Percentiles rank a stretch among this genome's conserved stretches.
Conservation (phyloP, 441 rosid genomes). For the Biscutella laevigata region DNA sequence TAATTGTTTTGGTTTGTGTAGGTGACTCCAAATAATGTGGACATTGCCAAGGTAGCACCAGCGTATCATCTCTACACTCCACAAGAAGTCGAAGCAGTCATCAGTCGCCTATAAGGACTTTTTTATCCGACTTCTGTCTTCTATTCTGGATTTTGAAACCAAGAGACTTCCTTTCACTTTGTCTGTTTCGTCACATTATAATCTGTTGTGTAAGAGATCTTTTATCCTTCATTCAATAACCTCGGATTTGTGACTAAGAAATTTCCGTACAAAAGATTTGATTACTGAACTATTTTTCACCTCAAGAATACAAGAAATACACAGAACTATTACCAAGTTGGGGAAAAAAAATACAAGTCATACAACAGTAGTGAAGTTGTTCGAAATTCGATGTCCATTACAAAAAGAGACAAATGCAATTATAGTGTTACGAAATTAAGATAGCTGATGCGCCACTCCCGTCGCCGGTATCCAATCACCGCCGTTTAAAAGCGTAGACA, state of each 20-base stretch:
- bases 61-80: slow-evolving; percentile 88
- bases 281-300: too few species aligned
- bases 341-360: background rate
- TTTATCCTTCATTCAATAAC: slow-evolving; percentile 7
- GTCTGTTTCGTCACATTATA: background rate
- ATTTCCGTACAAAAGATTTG: too few species aligned
- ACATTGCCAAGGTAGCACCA: slow-evolving; percentile 86
- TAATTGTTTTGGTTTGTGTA: slow-evolving; percentile 20
- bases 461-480: slow-evolving; percentile 31
- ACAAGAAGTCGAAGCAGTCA: slow-evolving; percentile 86
- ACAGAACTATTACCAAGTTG: background rate
- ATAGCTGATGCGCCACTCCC: slow-evolving; percentile 9
- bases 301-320: background rate
- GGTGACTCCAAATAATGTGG: slow-evolving; percentile 96
- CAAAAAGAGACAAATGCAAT: background rate
- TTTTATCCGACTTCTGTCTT: background rate
- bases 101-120: slow-evolving; percentile 50
- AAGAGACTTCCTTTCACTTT: too few species aligned
- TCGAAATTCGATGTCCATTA: background rate
- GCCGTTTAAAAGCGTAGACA: slow-evolving; percentile 32
- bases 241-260: background rate
- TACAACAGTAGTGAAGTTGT: background rate
- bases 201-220: slow-evolving; percentile 17
- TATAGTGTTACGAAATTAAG: background rate
- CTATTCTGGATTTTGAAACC: too few species aligned